A percentile compares a stretch with the other conserved stretches of the same genome.
These are phyloP conservation scores for Sisymbrium altissimum DNA, from an alignment of 345 rosid genomes.

Conservation along the genomic window DNA sequence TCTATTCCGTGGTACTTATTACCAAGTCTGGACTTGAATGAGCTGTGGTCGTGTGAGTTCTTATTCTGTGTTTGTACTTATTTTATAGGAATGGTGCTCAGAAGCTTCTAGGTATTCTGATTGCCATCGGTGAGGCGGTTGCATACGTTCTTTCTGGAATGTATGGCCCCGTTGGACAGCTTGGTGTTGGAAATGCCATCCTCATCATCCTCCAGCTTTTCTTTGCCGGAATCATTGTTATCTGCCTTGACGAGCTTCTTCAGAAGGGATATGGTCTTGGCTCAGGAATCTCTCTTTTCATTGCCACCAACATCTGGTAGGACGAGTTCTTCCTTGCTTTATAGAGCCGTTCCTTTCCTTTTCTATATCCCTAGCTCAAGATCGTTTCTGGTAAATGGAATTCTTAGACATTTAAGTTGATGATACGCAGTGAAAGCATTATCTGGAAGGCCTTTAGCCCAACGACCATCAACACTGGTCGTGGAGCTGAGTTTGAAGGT, in stretches of 20 bases:
- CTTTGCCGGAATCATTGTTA: slow-evolving; percentile 80
- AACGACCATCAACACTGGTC: slow-evolving; percentile 79
- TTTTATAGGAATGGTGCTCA: slow-evolving; percentile 71
- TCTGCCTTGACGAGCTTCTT: slow-evolving; percentile 82
- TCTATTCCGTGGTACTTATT: neutral
- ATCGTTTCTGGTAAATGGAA: neutral
- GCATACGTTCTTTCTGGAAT: slow-evolving; percentile 83
- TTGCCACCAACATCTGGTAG: slow-evolving; percentile 83
- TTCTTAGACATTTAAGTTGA: neutral
- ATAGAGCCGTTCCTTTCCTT: neutral
- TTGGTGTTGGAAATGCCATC: slow-evolving; percentile 82
- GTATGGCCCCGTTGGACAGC: slow-evolving; percentile 77
- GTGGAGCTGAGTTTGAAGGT: slow-evolving; percentile 94
- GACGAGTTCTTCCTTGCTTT: slow-evolving; percentile 13
- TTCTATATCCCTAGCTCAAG: neutral
- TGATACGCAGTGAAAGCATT: slow-evolving; percentile 57
- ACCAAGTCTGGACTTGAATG: neutral
- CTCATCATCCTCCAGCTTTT: slow-evolving; percentile 75
- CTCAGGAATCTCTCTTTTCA: slow-evolving; percentile 87
- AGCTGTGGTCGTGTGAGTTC: neutral
- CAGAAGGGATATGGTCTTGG: slow-evolving; percentile 83
- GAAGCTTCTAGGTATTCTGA: slow-evolving; percentile 71
- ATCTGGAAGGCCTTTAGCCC: slow-evolving; percentile 94
- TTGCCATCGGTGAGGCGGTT: slow-evolving; percentile 80
- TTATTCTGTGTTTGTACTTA: neutral